These are phyloP conservation scores for Graphilbum sp. DNA, from an alignment of 2,329 filamentous ascomycete species.

Conservation along the genomic window DNA sequence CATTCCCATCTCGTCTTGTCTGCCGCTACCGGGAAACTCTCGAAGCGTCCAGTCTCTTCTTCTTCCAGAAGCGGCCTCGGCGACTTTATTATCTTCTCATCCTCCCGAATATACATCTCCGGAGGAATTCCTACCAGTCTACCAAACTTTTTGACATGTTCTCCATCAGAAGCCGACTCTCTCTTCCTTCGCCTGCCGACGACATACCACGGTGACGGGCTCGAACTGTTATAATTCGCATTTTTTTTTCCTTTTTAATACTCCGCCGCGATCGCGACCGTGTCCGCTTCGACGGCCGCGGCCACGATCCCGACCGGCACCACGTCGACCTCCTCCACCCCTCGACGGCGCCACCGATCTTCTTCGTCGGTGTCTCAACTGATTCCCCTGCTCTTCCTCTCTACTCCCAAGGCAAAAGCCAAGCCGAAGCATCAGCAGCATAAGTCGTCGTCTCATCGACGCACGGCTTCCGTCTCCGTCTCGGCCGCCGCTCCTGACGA, in stretches of 20 bases:
- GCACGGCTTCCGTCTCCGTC: background rate
- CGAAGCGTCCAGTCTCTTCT: background rate
- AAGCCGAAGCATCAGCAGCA: conserved; percentile 2
- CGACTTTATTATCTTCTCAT: background rate
- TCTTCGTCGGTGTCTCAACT: conserved; percentile 8
- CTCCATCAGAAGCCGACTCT: conserved; percentile 35
- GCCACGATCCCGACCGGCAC: conserved; percentile 8
- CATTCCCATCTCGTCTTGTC: background rate
- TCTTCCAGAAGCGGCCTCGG: background rate
- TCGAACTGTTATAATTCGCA: too few species aligned
- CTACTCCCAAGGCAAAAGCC: conserved; percentile 7
- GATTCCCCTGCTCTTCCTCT: conserved; percentile 8
- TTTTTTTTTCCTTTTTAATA: background rate
- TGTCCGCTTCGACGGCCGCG: conserved; percentile 10
- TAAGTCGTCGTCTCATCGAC: conserved; percentile 3
- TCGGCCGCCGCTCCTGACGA: background rate
- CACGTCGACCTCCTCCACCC: conserved; percentile 8
- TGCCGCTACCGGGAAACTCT: background rate
- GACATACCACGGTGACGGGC: conserved; percentile 45
- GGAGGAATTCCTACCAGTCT: background rate
- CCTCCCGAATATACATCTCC: background rate
- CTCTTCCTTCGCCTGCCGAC: conserved; percentile 40
- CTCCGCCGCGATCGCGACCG: conserved; percentile 7
- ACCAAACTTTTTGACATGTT: conserved; percentile 33
- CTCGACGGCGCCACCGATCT: conserved; percentile 9